These are phyloP conservation scores for Saturnispora silvae DNA, from an alignment of 805 yeast species.

Conservation along the genomic window DNA sequence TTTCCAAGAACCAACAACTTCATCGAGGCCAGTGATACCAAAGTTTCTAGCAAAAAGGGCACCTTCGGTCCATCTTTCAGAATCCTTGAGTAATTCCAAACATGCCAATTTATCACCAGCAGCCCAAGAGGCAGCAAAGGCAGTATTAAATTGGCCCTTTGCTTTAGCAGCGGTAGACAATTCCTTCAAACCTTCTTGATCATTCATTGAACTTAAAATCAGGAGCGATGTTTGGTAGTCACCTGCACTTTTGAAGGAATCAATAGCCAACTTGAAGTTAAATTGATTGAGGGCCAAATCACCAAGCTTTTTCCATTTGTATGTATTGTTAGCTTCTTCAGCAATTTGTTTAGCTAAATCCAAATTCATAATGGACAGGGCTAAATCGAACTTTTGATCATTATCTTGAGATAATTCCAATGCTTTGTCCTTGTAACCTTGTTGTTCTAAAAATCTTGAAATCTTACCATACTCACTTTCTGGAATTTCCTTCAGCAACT, in stretches of 20 bases:
- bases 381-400: conserved; percentile 87
- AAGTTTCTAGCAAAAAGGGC: conserved; percentile 71
- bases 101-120: conserved; percentile 61
- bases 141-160: conserved; percentile 78
- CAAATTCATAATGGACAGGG: conserved; percentile 66
- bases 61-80: conserved; percentile 76
- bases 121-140: conserved; percentile 87
- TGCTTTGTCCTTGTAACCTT: conserved; percentile 80
- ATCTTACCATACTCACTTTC: conserved; percentile 63
- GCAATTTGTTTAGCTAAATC: conserved; percentile 63
- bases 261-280: conserved; percentile 72
- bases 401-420: conserved; percentile 70
- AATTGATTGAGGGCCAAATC: conserved; percentile 73
- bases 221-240: conserved; percentile 78
- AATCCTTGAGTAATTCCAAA: conserved; percentile 50
- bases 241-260: conserved; percentile 65
- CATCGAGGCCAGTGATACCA: conserved; percentile 30
- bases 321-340: conserved; percentile 38
- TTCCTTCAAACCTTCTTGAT: conserved; percentile 44
- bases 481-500: conserved; percentile 51
- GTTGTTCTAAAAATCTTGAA: conserved; percentile 88
- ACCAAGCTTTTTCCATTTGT: conserved; percentile 88
- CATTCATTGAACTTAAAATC: conserved; percentile 72
- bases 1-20: conserved; percentile 60
- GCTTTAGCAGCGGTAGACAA: conserved; percentile 59